A percentile compares a stretch with the other conserved stretches of the same genome.
Conservation (phyloP, 768 basidiomycete genomes). For the Naganishia kalamii region DNA sequence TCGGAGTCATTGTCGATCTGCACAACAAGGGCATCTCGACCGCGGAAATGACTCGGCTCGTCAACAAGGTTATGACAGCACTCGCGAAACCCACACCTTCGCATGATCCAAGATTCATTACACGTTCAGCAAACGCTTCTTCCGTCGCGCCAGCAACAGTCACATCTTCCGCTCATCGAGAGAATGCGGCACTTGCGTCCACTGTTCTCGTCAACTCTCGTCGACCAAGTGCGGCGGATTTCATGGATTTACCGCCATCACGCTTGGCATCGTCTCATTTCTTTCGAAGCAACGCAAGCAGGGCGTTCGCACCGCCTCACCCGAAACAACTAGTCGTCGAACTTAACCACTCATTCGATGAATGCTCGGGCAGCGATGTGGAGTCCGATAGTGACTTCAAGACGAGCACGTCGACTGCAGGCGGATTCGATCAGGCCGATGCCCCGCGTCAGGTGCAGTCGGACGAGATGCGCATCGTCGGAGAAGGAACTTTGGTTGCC, state of each 20-base stretch:
- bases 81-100: background rate
- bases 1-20: background rate
- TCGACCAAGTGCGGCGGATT: constrained; percentile 1
- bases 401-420: no score
- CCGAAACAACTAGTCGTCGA: constrained; percentile 1
- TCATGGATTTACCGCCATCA: background rate
- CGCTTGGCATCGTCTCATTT: background rate
- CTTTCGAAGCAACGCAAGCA: constrained; percentile 9
- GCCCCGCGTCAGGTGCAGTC: no score
- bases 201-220: background rate
- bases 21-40: constrained; percentile 7
- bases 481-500: no score
- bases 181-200: background rate
- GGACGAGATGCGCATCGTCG: no score
- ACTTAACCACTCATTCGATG: background rate
- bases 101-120: background rate
- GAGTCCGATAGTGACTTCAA: no score
- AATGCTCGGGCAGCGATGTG: background rate
- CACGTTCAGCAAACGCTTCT: background rate
- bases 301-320: constrained; percentile 1
- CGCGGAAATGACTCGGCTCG: constrained; percentile 1
- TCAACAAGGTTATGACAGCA: constrained; percentile 7
- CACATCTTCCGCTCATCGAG: background rate
- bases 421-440: no score
- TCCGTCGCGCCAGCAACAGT: background rate